Evolutionary conservation across 1,284 basidiomycete genomes (phyloP).

Genomic region (Neonothopanus nambi): DNA sequence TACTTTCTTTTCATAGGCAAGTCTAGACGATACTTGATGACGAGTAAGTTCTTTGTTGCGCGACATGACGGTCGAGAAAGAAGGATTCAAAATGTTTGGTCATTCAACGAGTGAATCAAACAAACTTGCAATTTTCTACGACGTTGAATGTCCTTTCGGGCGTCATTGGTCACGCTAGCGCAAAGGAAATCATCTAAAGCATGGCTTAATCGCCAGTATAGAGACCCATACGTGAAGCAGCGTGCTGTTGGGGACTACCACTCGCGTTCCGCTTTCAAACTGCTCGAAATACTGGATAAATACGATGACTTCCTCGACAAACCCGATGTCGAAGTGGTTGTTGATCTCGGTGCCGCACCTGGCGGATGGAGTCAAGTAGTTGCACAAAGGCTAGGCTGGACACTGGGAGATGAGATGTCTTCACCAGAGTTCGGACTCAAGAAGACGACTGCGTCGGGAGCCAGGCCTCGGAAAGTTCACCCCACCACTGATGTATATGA

Average conservation of each 20-base stretch:
- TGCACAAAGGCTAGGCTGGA: conserved; percentile 21
- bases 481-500: conserved; percentile 27
- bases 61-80: conserved; percentile 6
- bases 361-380: conserved; percentile 90
- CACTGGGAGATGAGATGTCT: too few species aligned
- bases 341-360: conserved; percentile 86
- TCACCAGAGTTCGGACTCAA: too few species aligned
- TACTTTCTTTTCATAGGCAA: conserved; percentile 54
- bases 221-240: conserved; percentile 69
- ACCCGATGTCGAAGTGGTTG: conserved; percentile 56
- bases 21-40: conserved; percentile 62
- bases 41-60: conserved; percentile 57
- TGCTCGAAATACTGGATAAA: conserved; percentile 67
- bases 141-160: too few species aligned
- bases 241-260: conserved; percentile 45
- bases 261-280: conserved; percentile 85
- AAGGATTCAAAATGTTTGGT: too few species aligned
- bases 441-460: too few species aligned
- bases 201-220: conserved; percentile 64
- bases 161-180: background rate
- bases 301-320: conserved; percentile 53
- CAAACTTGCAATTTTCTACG: too few species aligned
- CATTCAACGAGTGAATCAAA: too few species aligned
- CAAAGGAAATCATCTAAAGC: conserved; percentile 36
- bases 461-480: background rate